Base-by-base conservation (phyloP, 345 rosid genomes). In the Camelina laxa region DNA sequence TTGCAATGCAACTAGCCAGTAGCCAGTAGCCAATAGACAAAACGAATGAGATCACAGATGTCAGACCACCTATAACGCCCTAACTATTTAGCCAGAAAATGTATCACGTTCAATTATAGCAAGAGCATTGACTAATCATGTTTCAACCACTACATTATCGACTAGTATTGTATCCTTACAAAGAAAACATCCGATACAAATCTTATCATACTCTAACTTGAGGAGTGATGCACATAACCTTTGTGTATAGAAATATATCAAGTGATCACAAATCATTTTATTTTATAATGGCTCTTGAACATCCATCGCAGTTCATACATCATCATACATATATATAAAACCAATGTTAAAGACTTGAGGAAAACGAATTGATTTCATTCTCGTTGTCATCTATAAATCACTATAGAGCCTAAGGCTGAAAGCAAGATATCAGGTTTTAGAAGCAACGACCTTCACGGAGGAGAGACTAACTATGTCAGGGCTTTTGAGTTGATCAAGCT, bases 401-500 rank as follows among this genome's bases (percentile, higher is more conserved):
- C 30, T 49, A 48, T 49, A 48, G 51, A 47, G 41, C 20, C 12
- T n/a, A 47, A 15, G 27, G 15, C 16, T 75, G 69, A 68, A 4
- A 7, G 42, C 10, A 20, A 74, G 13, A 15, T 19, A 16, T 72
- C 16, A 60, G 24, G 85, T 50, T 55, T 58, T 79, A 31, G 81
- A 59, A 8, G 70, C 68, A 31, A 51, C 39, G 35, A 79, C 77
- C 71, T 80, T 82, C 36, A 85, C 33, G 2, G 88, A 85, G 11
- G 89, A 87, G 64, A 89, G 35, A 8, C 86, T 73, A 19, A 81
- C 73, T 17, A 84, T 86, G 42, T 65, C 92, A 0, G 86, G 93
- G 78, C 82, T 87, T 79, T 78, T 87, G 60, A 93, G 89, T 78
- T 88, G 92, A 75, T 85, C 96, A 6, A 91, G 91, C 53, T 93